Evolutionary conservation across 805 yeast species (phyloP).

Genomic region (Metschnikowia noctiluminum): DNA sequence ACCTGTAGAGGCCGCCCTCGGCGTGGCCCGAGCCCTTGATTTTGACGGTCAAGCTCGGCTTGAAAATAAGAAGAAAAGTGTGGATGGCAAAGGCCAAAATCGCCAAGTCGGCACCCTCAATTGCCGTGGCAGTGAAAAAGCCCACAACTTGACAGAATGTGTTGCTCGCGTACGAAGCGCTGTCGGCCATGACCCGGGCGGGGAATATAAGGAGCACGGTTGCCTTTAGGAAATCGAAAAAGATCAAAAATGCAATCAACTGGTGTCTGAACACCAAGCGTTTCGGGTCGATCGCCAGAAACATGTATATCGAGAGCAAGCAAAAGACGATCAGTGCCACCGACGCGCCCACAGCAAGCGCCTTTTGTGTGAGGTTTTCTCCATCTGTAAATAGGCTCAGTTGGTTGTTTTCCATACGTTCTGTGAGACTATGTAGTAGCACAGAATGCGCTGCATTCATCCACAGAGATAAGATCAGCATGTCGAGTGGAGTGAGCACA

Average conservation of each 20-base stretch:
- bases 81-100: constrained; percentile 81
- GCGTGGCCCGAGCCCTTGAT: constrained; percentile 36
- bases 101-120: constrained; percentile 85
- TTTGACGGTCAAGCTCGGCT: constrained; percentile 47
- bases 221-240: constrained; percentile 75
- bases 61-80: constrained; percentile 69
- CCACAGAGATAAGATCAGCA: constrained; percentile 2
- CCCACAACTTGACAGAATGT: constrained; percentile 66
- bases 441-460: background rate
- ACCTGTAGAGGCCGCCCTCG: constrained; percentile 73
- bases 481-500: too few species aligned
- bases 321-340: constrained; percentile 44
- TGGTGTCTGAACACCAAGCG: constrained; percentile 65
- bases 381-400: constrained; percentile 26
- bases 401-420: constrained; percentile 22
- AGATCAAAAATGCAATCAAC: constrained; percentile 62
- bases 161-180: constrained; percentile 43
- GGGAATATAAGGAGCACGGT: constrained; percentile 67
- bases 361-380: constrained; percentile 31
- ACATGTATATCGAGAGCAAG: constrained; percentile 56
- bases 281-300: constrained; percentile 61
- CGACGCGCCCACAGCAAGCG: constrained; percentile 38
- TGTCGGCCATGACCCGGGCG: constrained; percentile 45
- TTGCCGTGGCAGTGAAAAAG: constrained; percentile 74
- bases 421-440: constrained; percentile 8